A percentile compares a stretch with the other conserved stretches of the same genome.
Conservation (phyloP, 805 yeast species). For the Candida nanaspora region DNA sequence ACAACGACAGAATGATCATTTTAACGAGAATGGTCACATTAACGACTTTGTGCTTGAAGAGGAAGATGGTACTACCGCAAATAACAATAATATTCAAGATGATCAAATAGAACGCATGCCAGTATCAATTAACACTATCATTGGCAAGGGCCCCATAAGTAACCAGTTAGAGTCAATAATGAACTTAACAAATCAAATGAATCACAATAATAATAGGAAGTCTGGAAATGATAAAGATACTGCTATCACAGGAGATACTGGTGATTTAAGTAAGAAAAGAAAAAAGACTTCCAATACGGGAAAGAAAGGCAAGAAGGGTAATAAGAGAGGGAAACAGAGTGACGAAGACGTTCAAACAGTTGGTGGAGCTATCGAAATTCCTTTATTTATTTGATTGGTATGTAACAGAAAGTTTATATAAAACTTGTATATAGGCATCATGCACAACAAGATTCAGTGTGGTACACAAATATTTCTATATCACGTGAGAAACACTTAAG, state of each 20-base stretch:
- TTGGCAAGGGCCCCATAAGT: conserved; percentile 1
- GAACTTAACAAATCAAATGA: not conserved
- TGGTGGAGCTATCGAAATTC: conserved; percentile 39
- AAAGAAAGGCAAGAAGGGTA: conserved; percentile 1
- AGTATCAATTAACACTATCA: not conserved
- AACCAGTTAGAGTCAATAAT: conserved; percentile 2
- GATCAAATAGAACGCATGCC: not conserved
- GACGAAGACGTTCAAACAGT: conserved; percentile 21
- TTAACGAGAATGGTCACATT: not conserved
- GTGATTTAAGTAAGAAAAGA: not conserved
- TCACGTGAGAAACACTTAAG: not conserved
- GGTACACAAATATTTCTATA: not conserved
- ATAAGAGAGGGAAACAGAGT: not conserved
- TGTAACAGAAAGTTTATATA: not conserved
- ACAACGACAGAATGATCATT: too few relatives aligned
- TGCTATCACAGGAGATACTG: not conserved
- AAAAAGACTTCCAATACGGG: not conserved
- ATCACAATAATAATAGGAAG: not conserved
- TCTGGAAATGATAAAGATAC: too few relatives aligned
- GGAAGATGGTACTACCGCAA: not conserved
- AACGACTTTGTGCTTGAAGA: not conserved
- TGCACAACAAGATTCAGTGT: not conserved
- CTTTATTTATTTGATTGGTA: conserved; percentile 28
- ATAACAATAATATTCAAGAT: not conserved
- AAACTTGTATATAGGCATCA: too few relatives aligned